Base-by-base conservation (phyloP, 2,329 filamentous ascomycete species). In the Mycosphaerella arachidis region DNA sequence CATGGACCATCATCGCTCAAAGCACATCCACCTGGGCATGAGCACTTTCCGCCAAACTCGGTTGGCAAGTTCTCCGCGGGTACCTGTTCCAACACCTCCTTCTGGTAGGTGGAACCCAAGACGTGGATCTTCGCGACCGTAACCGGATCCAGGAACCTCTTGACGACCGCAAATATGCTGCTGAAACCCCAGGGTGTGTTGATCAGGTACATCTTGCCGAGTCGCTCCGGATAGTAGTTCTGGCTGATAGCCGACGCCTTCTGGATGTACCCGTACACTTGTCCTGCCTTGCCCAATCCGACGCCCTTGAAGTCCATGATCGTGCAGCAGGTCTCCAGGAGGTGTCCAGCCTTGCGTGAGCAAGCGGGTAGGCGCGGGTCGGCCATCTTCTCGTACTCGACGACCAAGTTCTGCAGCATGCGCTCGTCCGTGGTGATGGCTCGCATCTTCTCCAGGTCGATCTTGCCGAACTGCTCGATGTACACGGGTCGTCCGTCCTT, bases 231-330 rank as follows among this genome's bases (percentile, higher is more conserved):
- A 80, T 99, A 99, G 86, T 97, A 96, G 84, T 97, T 96, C 79
- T 97, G 94, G 66, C 91, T 96, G 78, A 99, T 90, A 75, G 81
- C 87, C 35, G 91, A 94, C 50, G 91, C 92, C 74, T 89, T 85
- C 71, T 86, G 86, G 68, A 99, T 85, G 80, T 97, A 97, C 57
- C 86, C 84, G 81, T 95, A 96, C 60, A 97, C 93, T 63, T 89
- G 88, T 63, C 86, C 84, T 48, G 91, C 87, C 78, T 89, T 94
- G 74, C 82, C 83, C 69, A 97, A 79, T 60, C 91, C 91, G 27
- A 99, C 92, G 63, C 92, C 92, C 82, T 96, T 96, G 76, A 97
- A 84, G 78, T 99, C 94, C 88, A 97, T 94, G 79, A 99, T 92
- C 66, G 90, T 93, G 86, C 94, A 97, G 82, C 91, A 97, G 27